Conservation (phyloP, 1,284 basidiomycete species). For the Pterulicium gracile region DNA sequence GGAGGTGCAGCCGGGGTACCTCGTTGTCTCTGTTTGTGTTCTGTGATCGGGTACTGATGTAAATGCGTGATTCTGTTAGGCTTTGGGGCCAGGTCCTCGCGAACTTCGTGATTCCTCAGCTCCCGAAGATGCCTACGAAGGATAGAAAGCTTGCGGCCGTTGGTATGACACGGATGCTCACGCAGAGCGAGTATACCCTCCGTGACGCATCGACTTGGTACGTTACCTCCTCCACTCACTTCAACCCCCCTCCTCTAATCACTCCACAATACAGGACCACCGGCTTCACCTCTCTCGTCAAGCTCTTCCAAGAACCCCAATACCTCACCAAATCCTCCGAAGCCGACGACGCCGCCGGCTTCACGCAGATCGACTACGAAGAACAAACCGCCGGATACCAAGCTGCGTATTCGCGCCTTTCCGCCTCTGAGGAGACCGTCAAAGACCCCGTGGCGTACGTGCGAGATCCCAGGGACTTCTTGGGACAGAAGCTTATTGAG, state of each 20-base stretch:
- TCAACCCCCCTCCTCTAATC: constrained; percentile 6
- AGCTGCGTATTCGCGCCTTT: constrained; percentile 84
- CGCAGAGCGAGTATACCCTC: constrained; percentile 61
- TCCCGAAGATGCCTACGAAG: constrained; percentile 69
- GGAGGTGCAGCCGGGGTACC: constrained; percentile 77
- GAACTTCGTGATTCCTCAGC: constrained; percentile 76
- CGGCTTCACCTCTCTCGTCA: constrained; percentile 64
- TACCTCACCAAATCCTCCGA: constrained; percentile 38
- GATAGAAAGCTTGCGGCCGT: constrained; percentile 80
- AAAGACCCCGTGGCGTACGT: constrained; percentile 54
- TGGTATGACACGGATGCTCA: constrained; percentile 77
- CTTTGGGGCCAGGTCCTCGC: constrained; percentile 79
- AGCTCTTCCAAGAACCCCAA: constrained; percentile 68
- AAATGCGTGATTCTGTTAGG: constrained; percentile 33
- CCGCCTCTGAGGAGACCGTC: constrained; percentile 55
- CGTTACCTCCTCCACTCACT: background rate
- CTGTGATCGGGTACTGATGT: constrained; percentile 4
- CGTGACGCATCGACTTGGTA: constrained; percentile 13
- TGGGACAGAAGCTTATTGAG: constrained; percentile 33
- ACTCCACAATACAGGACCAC: too few relatives aligned
- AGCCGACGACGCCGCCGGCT: constrained; percentile 52
- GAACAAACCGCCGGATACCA: constrained; percentile 89
- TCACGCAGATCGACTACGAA: constrained; percentile 81
- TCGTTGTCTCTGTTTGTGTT: constrained; percentile 9
- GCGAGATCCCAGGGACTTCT: constrained; percentile 39